A percentile compares a stretch with the other conserved stretches of the same genome.
These are phyloP conservation scores for Aspergillus chevalieri DNA, from an alignment of 2,329 filamentous ascomycete species.

Conservation along the genomic window DNA sequence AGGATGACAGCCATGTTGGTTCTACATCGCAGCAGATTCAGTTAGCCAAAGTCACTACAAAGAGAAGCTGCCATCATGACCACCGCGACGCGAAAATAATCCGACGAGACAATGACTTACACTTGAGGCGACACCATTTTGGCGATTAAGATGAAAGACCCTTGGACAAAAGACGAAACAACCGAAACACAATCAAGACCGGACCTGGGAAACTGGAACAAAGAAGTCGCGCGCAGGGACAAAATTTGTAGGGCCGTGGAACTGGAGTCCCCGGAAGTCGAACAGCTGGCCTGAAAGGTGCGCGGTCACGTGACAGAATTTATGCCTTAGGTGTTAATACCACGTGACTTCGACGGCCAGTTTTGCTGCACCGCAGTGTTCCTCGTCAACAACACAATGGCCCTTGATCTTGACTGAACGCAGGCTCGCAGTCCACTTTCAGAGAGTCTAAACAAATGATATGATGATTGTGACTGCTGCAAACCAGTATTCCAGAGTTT, in stretches of 20 bases:
- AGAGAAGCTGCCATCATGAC: neutral
- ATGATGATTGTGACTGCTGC: neutral
- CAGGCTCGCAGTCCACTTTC: neutral
- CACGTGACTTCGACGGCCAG: neutral
- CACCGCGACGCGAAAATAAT: neutral
- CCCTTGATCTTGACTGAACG: neutral
- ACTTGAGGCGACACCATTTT: constrained; percentile 64
- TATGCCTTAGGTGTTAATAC: neutral
- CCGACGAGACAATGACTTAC: constrained; percentile 39
- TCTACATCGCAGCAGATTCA: constrained; percentile 42
- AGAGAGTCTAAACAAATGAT: neutral
- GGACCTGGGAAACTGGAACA: constrained; percentile 5
- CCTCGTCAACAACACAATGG: neutral
- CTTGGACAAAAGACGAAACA: constrained; percentile 10
- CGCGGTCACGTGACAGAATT: constrained; percentile 11
- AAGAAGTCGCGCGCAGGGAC: constrained; percentile 11
- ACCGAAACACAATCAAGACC: constrained; percentile 4
- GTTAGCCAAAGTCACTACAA: neutral
- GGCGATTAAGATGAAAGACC: constrained; percentile 16
- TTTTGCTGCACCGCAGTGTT: neutral
- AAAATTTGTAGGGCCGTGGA: constrained; percentile 13
- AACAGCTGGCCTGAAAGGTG: constrained; percentile 19
- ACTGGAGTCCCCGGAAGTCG: constrained; percentile 15
- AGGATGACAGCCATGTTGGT: constrained; percentile 93
- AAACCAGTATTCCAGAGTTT: neutral